These are phyloP conservation scores for Trypanosoma rangeli DNA, from an alignment of 208 protist genomes.

Conservation along the genomic window DNA sequence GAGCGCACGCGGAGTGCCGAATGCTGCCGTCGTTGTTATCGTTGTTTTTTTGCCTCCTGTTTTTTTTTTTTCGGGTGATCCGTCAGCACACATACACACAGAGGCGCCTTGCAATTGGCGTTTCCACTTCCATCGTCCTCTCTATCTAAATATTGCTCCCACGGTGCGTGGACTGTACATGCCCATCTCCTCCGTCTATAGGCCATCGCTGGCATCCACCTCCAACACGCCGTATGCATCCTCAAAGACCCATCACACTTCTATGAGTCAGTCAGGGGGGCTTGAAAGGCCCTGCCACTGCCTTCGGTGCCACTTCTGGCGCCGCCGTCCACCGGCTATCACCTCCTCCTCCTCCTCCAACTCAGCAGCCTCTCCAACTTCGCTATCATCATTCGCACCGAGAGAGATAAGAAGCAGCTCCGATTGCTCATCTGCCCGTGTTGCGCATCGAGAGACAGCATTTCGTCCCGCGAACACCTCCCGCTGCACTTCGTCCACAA, in stretches of 20 bases:
- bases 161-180: not conserved
- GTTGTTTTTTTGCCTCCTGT: not conserved
- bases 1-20: no score
- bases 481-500: slow-evolving; percentile 58
- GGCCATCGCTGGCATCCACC: not conserved
- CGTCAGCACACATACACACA: not conserved
- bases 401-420: not conserved
- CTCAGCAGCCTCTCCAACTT: not conserved
- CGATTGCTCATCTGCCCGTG: not conserved
- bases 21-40: no score
- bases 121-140: not conserved
- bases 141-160: not conserved
- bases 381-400: not conserved
- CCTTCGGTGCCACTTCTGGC: not conserved
- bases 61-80: not conserved
- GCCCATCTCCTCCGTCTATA: not conserved
- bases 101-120: not conserved
- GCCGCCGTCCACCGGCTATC: not conserved
- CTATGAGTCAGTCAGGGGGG: not conserved
- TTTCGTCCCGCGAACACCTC: slow-evolving; percentile 49
- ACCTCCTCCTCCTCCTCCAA: not conserved
- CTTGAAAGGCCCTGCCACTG: not conserved
- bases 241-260: not conserved
- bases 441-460: slow-evolving; percentile 9
- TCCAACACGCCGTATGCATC: not conserved